Percentiles rank a stretch among this genome's conserved stretches.
phyloP scores from a whole-genome alignment of 2,329 filamentous ascomycete species.

The Exophiala calicioides region DNA sequence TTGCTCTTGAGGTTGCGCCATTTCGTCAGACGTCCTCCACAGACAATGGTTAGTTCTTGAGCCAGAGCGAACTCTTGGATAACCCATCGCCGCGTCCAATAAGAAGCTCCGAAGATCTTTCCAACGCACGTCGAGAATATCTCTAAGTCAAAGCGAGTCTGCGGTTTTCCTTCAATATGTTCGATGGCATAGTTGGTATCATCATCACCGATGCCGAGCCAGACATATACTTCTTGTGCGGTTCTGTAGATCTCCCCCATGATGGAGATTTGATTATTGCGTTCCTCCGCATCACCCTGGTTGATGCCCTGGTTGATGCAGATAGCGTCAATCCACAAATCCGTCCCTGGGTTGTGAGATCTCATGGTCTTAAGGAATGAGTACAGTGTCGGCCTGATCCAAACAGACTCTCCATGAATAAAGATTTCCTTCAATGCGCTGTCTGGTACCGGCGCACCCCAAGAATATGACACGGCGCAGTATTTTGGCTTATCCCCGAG shows the following conservation, averaged over 20 bases:
- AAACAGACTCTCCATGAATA: neutral
- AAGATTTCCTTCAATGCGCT: neutral
- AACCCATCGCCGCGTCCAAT: conserved; percentile 14
- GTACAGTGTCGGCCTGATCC: neutral
- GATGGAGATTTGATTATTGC: no score
- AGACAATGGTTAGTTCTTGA: neutral
- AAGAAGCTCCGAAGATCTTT: neutral
- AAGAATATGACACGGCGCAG: neutral
- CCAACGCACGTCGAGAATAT: neutral
- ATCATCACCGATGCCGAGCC: no score
- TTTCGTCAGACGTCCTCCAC: neutral
- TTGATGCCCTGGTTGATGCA: no score
- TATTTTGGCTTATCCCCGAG: neutral
- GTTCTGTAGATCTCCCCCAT: no score
- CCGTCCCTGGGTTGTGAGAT: neutral
- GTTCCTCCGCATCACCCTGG: no score
- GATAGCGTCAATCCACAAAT: no score
- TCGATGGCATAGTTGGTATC: no score
- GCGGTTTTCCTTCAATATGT: no score
- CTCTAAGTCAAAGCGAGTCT: no score
- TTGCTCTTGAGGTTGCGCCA: neutral
- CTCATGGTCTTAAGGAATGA: neutral
- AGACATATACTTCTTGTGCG: no score
- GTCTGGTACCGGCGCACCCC: neutral
- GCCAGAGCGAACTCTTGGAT: conserved; percentile 16